phyloP scores from a whole-genome alignment of 2,329 filamentous ascomycete genomes.

The Alternaria sp. region DNA sequence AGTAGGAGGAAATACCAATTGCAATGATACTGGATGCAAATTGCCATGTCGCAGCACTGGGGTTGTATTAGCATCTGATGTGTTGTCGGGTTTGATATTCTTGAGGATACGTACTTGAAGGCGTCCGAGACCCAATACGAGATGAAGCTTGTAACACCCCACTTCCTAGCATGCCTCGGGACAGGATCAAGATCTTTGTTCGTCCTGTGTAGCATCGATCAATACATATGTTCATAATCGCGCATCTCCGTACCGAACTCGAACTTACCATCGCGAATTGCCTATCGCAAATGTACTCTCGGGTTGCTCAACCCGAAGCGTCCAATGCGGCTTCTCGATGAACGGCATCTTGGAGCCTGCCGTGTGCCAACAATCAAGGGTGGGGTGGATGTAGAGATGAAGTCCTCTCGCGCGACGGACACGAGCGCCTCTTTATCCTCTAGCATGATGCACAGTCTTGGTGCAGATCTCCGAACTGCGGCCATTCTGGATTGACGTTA shows the following conservation, averaged over 20 bases:
- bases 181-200: constrained; percentile 62
- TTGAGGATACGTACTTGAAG: constrained; percentile 53
- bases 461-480: constrained; percentile 12
- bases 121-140: constrained; percentile 64
- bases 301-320: constrained; percentile 56
- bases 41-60: constrained; percentile 62
- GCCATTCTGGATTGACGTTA: constrained; percentile 1
- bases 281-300: constrained; percentile 58
- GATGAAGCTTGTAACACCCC: constrained; percentile 57
- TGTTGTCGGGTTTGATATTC: background rate
- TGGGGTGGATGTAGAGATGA: background rate
- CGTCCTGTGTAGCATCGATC: constrained; percentile 40
- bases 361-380: background rate
- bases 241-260: background rate
- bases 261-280: constrained; percentile 46
- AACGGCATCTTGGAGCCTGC: constrained; percentile 33
- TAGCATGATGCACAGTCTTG: background rate
- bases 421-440: constrained; percentile 14
- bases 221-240: background rate
- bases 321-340: constrained; percentile 50
- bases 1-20: constrained; percentile 34
- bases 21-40: constrained; percentile 53
- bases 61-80: constrained; percentile 11
- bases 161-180: constrained; percentile 55
- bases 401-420: constrained; percentile 5